A percentile compares a stretch with the other conserved stretches of the same genome.
phyloP scores from a whole-genome alignment of 352 stramenopile genomes.

The Blastocystis sp. region DNA sequence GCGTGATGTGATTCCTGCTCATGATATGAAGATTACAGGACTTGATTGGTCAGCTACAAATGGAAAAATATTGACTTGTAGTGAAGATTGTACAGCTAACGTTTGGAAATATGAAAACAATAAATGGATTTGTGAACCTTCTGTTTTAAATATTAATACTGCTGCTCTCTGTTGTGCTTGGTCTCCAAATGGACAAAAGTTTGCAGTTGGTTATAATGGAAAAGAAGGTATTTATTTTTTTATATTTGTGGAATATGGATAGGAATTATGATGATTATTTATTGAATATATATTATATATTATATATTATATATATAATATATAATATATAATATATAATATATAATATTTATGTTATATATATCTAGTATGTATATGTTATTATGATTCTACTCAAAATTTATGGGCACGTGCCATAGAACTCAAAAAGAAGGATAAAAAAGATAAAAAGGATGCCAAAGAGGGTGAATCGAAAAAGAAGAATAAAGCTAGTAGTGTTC shows the following conservation, averaged over 20 bases:
- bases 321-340: too few species aligned
- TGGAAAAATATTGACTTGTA: constrained; percentile 26
- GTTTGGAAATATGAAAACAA: constrained; percentile 33
- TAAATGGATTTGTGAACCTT: constrained; percentile 17
- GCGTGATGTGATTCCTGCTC: too few species aligned
- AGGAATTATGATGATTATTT: too few species aligned
- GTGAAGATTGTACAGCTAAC: constrained; percentile 29
- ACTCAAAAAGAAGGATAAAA: constrained; percentile 11
- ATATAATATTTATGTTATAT: too few species aligned
- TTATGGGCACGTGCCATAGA: constrained; percentile 18
- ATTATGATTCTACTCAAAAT: constrained; percentile 27
- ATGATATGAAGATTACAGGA: constrained; percentile 19
- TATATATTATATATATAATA: too few species aligned
- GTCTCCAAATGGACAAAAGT: constrained; percentile 17
- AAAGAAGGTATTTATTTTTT: constrained; percentile 1
- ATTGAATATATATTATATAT: too few species aligned
- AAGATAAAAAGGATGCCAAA: constrained; percentile 7
- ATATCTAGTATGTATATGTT: constrained; percentile 29
- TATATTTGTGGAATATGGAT: too few species aligned
- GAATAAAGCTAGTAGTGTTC: too few species aligned
- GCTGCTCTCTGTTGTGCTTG: constrained; percentile 29
- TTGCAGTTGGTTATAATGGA: constrained; percentile 30
- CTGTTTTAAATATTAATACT: constrained; percentile 26
- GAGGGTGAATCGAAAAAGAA: too few species aligned
- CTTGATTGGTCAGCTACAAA: constrained; percentile 26